phyloP scores from a whole-genome alignment of 176 grass and related monocot species.

The Oryza punctata region DNA sequence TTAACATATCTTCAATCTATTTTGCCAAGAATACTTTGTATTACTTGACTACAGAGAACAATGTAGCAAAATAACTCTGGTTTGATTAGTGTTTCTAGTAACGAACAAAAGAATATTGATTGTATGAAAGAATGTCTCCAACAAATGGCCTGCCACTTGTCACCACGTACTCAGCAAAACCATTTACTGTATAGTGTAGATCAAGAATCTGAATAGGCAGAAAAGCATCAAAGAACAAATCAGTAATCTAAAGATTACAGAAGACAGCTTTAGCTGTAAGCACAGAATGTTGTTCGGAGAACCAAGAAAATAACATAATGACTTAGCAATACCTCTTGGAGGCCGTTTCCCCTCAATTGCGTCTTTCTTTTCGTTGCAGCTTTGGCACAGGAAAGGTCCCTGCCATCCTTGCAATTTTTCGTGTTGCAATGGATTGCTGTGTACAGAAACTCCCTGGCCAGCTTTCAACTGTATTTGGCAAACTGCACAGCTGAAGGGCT shows the following conservation, averaged over 20 bases:
- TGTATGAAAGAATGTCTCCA: slow-evolving; percentile 35
- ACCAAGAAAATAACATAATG: slow-evolving; percentile 20
- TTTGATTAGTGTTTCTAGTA: slow-evolving; percentile 30
- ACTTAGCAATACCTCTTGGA: slow-evolving; percentile 48
- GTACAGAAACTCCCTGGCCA: slow-evolving; percentile 75
- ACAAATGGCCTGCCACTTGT: slow-evolving; percentile 11
- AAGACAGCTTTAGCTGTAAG: neutral
- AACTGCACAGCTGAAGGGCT: slow-evolving; percentile 72
- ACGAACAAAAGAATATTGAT: slow-evolving; percentile 45
- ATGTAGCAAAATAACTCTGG: slow-evolving; percentile 30
- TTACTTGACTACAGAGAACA: slow-evolving; percentile 35
- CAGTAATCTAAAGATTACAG: neutral
- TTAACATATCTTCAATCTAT: slow-evolving; percentile 33
- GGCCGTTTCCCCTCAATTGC: slow-evolving; percentile 87
- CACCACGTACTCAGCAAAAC: neutral
- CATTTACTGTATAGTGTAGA: neutral
- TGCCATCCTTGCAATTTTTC: slow-evolving; percentile 75
- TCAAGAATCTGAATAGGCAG: neutral
- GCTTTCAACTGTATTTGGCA: slow-evolving; percentile 65
- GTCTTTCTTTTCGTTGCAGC: slow-evolving; percentile 84
- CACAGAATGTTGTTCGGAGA: neutral
- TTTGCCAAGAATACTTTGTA: slow-evolving; percentile 40
- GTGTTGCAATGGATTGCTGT: slow-evolving; percentile 54
- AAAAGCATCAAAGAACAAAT: slow-evolving; percentile 28
- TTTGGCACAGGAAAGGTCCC: slow-evolving; percentile 82